Evolutionary conservation across 192 early-diverging fungal genomes (phyloP).

Genomic region (Coemansia sp.): DNA sequence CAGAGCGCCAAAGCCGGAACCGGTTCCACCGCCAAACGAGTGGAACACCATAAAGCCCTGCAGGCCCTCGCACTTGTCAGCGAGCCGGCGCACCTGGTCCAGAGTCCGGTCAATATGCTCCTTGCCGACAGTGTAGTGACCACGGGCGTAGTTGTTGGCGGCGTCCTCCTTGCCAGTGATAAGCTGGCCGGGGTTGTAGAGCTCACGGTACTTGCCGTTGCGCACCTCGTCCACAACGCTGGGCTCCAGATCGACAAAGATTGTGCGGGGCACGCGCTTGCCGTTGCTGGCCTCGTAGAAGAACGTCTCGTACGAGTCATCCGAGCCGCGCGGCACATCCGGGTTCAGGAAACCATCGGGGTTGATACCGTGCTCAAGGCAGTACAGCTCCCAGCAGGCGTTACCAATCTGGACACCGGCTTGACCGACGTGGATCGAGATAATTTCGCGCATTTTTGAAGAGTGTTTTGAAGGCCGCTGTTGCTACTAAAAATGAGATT

Average conservation of each 20-base stretch:
- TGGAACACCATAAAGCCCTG: slow-evolving; percentile 99
- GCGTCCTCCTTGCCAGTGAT: slow-evolving; percentile 99
- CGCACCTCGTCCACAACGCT: slow-evolving; percentile 99
- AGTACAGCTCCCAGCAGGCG: slow-evolving; percentile 99
- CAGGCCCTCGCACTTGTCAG: slow-evolving; percentile 96
- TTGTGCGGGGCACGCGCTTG: slow-evolving; percentile 99
- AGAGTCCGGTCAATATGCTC: slow-evolving; percentile 95
- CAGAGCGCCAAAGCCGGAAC: slow-evolving; percentile 97
- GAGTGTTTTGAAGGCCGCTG: slow-evolving; percentile 10
- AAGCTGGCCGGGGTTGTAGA: slow-evolving; percentile 94
- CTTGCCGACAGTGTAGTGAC: slow-evolving; percentile 99
- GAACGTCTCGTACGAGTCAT: slow-evolving; percentile 98
- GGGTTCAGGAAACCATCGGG: slow-evolving; percentile 75
- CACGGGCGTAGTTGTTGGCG: slow-evolving; percentile 99
- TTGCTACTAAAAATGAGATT: slow-evolving; percentile 13
- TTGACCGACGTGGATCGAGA: slow-evolving; percentile 77
- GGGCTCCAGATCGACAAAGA: slow-evolving; percentile 97
- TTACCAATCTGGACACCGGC: slow-evolving; percentile 99
- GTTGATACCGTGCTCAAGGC: slow-evolving; percentile 94
- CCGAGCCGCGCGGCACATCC: slow-evolving; percentile 40
- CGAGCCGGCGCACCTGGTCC: slow-evolving; percentile 95
- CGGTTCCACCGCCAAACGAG: slow-evolving; percentile 99
- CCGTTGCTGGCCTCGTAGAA: slow-evolving; percentile 98
- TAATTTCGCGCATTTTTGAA: slow-evolving; percentile 69
- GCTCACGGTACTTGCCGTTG: slow-evolving; percentile 94